These are phyloP conservation scores for Flaveria trinervia DNA, from an alignment of 129 eudicot genomes.

Conservation along the genomic window DNA sequence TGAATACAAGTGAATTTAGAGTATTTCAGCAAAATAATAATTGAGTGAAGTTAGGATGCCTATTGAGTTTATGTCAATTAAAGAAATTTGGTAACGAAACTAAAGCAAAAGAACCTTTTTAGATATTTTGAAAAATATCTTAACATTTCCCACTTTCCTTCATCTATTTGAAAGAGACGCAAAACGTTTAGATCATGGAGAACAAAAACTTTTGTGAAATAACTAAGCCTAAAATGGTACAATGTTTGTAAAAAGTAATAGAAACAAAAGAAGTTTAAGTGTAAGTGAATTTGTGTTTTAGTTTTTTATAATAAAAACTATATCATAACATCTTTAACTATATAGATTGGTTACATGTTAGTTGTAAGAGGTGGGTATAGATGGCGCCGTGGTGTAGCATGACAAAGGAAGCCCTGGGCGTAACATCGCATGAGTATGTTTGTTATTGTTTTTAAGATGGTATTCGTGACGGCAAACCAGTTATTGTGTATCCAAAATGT, in stretches of 20 bases:
- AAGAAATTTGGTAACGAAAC: background rate
- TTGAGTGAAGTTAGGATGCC: background rate
- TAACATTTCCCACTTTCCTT: background rate
- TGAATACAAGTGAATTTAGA: no score
- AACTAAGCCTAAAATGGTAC: background rate
- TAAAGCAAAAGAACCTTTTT: background rate
- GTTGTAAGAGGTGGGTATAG: no score
- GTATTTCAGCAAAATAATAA: background rate
- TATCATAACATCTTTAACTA: no score
- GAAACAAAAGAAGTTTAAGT: background rate
- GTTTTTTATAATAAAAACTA: no score
- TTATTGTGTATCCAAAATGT: no score
- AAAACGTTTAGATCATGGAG: background rate
- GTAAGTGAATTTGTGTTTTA: no score
- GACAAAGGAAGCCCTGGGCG: no score
- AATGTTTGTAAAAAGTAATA: background rate
- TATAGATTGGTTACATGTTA: no score
- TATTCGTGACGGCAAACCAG: no score
- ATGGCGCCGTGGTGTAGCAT: no score
- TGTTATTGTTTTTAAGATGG: no score
- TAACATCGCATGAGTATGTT: no score
- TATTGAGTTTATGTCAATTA: background rate
- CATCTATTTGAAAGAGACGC: background rate
- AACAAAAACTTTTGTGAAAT: background rate
- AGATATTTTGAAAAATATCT: slow-evolving; percentile 9